Percentiles rank a stretch among this genome's conserved stretches.
These are phyloP conservation scores for Wallacemonas sp. DNA, from an alignment of 208 protist genomes.

Conservation along the genomic window DNA sequence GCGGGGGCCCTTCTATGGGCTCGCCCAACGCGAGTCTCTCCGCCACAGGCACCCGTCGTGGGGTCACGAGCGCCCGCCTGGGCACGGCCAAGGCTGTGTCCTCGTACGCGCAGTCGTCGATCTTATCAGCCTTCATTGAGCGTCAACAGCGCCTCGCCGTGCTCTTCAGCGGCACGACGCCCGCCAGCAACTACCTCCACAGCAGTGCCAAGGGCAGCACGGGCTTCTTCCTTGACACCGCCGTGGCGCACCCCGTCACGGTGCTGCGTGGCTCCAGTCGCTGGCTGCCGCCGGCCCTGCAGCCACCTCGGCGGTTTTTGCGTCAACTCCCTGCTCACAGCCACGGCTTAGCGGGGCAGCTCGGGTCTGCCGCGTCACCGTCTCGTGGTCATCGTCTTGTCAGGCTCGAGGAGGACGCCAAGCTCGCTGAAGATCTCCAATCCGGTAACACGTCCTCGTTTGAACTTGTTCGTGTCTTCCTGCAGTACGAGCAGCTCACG, in stretches of 20 bases:
- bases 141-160: background rate
- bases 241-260: conserved; percentile 2
- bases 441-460: conserved; percentile 17
- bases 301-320: conserved; percentile 73
- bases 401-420: conserved; percentile 4
- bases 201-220: conserved; percentile 6
- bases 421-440: conserved; percentile 11
- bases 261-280: conserved; percentile 29
- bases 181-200: conserved; percentile 14
- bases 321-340: background rate
- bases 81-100: conserved; percentile 5
- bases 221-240: conserved; percentile 8
- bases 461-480: conserved; percentile 42
- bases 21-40: background rate
- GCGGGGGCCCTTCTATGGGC: background rate
- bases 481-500: conserved; percentile 43
- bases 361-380: background rate
- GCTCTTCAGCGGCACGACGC: conserved; percentile 24
- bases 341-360: no score
- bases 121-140: background rate
- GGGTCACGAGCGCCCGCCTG: conserved; percentile 1
- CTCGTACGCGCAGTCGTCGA: conserved; percentile 9
- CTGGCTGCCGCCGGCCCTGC: conserved; percentile 64
- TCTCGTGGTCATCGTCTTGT: background rate
- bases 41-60: conserved; percentile 3